Evolutionary conservation across 257 asterid species (phyloP), one percentile per base, ranked within the genome.

Genomic region (Rauvolfia tetraphylla): DNA sequence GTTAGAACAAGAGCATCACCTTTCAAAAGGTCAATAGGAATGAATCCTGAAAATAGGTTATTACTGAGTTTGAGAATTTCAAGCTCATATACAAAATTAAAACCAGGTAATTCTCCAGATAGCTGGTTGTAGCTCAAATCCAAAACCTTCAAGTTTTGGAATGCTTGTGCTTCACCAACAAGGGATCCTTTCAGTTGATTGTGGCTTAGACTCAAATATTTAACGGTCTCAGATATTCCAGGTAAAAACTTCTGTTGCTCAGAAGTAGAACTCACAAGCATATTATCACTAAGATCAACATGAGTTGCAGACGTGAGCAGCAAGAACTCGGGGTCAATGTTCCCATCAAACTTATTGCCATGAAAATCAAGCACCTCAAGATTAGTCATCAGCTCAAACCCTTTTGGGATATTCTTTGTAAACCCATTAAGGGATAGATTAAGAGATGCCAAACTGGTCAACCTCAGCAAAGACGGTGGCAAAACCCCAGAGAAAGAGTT

Each of bases 121-220:
- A 95, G 84, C 83, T 90, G 96, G 83, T 95, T 95, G 84, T 85
- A 86, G 87, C 99, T 95, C 88, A 95, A 89, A 91, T 95, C 99
- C 86, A 95, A 75, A 68, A 88, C 90, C 83, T 86, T 85, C 85
- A 95, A 84, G 85, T 86, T 90, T 76, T 89, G 94, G 68, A 95
- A 91, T 42, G 81, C 86, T 79, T 80, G 89, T 3, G 88, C 93
- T 56, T 72, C 94, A 25, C 94, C 86, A 23, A 90, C 89, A 69
- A 95, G 90, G 25, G 92, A 89, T 62, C 99, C 99, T 0, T 82
- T 81, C 49, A 95, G 79, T 87, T 75, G 90, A 78, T 95, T 92
- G 74, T 77, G 89, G 74, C 99, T 91, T 61, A 95, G 91, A 86
- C 93, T 93, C 46, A 95, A 86, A 83, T 88, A 83, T 85, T 91